A percentile compares a stretch with the other conserved stretches of the same genome.
These are phyloP conservation scores for Porpolomopsis calyptriformis DNA, from an alignment of 768 basidiomycete species.

Conservation along the genomic window DNA sequence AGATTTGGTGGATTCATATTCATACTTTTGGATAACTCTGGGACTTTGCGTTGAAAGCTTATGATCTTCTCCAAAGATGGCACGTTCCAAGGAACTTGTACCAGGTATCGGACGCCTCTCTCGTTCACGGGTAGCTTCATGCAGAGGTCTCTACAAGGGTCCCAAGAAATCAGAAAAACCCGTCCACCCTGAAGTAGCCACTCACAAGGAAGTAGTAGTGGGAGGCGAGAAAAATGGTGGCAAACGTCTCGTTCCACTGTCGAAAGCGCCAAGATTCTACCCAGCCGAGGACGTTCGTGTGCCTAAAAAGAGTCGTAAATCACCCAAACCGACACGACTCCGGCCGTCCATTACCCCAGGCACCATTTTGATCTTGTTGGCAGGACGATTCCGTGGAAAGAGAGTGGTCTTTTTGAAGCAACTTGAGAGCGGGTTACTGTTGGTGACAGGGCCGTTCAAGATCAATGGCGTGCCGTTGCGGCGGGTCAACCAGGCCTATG, in stretches of 20 bases:
- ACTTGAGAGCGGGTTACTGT: constrained; percentile 78
- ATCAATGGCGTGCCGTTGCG: constrained; percentile 97
- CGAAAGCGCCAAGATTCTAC: constrained; percentile 85
- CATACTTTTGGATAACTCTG: not conserved
- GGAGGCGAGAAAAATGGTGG: constrained; percentile 87
- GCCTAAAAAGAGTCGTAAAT: constrained; percentile 89
- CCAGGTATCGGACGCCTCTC: constrained; percentile 76
- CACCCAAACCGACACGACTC: constrained; percentile 64
- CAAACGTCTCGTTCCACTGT: constrained; percentile 76
- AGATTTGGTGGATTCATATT: constrained; percentile 1
- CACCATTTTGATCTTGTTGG: constrained; percentile 90
- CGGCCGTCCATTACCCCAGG: constrained; percentile 88
- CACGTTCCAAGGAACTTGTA: constrained; percentile 77
- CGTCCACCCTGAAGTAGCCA: constrained; percentile 45
- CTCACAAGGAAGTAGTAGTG: constrained; percentile 68
- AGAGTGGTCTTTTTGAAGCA: constrained; percentile 98
- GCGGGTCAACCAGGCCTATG: constrained; percentile 97
- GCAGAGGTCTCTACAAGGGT: constrained; percentile 80
- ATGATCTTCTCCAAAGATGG: constrained; percentile 48
- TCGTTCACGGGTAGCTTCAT: constrained; percentile 68
- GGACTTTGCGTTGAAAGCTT: not conserved
- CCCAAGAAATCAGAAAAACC: constrained; percentile 66
- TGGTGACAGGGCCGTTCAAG: constrained; percentile 97
- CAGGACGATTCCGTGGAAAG: constrained; percentile 97
- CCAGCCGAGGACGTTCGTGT: constrained; percentile 88